These are phyloP conservation scores for Teunomyces funiuensis DNA, from an alignment of 805 yeast genomes.

Conservation along the genomic window DNA sequence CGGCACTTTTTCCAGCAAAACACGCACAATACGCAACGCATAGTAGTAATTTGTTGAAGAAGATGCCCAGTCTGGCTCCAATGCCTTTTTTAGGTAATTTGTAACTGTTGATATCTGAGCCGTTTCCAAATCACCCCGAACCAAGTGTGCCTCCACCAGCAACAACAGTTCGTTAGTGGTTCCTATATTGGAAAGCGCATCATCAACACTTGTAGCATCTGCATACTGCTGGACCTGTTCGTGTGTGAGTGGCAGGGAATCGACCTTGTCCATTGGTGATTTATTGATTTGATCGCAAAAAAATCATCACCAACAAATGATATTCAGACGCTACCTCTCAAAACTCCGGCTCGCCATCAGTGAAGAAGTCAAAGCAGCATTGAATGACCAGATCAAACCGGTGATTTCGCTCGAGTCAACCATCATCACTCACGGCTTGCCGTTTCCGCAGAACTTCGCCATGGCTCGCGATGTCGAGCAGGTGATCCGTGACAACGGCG, in stretches of 20 bases:
- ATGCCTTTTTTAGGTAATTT: neutral
- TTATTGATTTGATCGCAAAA: neutral
- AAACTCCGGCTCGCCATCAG: slow-evolving; percentile 25
- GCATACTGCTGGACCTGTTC: neutral
- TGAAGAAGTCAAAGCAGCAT: slow-evolving; percentile 64
- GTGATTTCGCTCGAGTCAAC: slow-evolving; percentile 85
- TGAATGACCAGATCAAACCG: slow-evolving; percentile 51
- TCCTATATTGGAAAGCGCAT: neutral
- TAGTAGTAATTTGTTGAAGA: neutral
- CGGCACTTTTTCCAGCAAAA: neutral
- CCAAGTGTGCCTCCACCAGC: slow-evolving; percentile 1
- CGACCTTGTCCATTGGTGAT: neutral
- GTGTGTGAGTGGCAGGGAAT: neutral
- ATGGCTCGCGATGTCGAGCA: slow-evolving; percentile 73
- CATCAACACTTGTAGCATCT: neutral
- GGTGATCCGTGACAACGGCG: slow-evolving; percentile 59
- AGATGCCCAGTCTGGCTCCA: neutral
- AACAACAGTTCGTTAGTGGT: neutral
- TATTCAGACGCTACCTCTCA: slow-evolving; percentile 3
- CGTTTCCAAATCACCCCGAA: neutral
- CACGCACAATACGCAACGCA: slow-evolving; percentile 1
- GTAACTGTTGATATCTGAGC: neutral
- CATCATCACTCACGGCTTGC: slow-evolving; percentile 86
- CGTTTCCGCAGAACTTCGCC: slow-evolving; percentile 69
- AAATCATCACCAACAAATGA: neutral